A percentile compares a stretch with the other conserved stretches of the same genome.
phyloP scores from a whole-genome alignment of 495 filamentous ascomycete genomes.

The Glarea lozoyensis region DNA sequence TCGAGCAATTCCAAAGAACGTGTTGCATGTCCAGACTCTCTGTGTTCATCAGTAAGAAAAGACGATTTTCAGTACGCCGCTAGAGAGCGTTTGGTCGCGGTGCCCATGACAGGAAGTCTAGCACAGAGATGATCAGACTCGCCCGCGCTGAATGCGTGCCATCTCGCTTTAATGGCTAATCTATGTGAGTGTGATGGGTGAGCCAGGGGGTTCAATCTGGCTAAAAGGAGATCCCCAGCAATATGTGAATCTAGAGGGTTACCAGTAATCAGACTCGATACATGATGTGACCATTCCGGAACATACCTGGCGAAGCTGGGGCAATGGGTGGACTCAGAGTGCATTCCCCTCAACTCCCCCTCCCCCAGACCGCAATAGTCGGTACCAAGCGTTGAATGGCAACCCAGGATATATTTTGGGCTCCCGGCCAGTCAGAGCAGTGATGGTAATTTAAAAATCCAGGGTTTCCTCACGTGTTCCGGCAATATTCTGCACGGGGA shows the following conservation, averaged over 20 bases:
- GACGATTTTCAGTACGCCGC: constrained; percentile 11
- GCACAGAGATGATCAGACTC: not conserved
- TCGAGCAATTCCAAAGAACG: constrained; percentile 4
- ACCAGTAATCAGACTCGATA: constrained; percentile 2
- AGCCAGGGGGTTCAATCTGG: constrained; percentile 3
- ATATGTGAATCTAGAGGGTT: constrained; percentile 7
- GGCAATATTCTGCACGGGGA: not conserved
- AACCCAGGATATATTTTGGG: not conserved
- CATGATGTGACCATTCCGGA: constrained; percentile 6
- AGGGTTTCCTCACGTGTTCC: constrained; percentile 1
- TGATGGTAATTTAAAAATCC: not conserved
- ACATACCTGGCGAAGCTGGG: constrained; percentile 1
- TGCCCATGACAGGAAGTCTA: not conserved
- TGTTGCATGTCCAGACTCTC: constrained; percentile 2
- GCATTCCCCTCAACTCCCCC: constrained; percentile 3
- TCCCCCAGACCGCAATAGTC: constrained; percentile 4
- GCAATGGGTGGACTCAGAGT: not conserved
- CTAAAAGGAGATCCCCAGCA: constrained; percentile 4
- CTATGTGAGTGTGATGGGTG: constrained; percentile 5
- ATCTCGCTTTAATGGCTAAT: constrained; percentile 2
- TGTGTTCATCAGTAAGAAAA: constrained; percentile 1
- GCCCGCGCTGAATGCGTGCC: not conserved
- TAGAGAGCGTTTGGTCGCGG: constrained; percentile 8
- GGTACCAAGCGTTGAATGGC: not conserved
- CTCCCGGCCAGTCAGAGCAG: not conserved